Conservation (phyloP, 2,329 filamentous ascomycete species). For the Elsinoe fawcettii region DNA sequence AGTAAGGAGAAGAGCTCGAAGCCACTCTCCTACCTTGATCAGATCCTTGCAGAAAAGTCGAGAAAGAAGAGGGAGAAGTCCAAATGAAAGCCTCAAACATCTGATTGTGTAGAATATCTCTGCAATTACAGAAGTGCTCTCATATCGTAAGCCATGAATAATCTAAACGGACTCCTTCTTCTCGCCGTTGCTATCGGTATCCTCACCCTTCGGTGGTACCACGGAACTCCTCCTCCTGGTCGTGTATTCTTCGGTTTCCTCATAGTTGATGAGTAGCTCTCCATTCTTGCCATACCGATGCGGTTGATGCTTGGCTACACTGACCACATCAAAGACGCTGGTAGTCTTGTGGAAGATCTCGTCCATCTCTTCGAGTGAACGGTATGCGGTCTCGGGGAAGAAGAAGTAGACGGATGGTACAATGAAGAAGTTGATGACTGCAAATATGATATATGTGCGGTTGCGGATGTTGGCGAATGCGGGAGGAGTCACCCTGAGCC, state of each 20-base stretch:
- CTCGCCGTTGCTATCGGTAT: conserved; percentile 7
- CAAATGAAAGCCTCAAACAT: not conserved
- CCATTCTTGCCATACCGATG: conserved; percentile 53
- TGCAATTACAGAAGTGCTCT: not conserved
- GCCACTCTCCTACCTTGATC: conserved; percentile 46
- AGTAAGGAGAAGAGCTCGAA: conserved; percentile 22
- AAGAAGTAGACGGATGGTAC: conserved; percentile 38
- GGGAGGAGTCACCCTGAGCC: conserved; percentile 40
- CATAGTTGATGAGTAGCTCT: conserved; percentile 48
- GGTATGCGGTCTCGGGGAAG: conserved; percentile 18
- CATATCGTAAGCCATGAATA: not conserved
- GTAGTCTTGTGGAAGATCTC: conserved; percentile 18
- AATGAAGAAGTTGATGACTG: conserved; percentile 53
- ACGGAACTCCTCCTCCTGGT: not conserved
- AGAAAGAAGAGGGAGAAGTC: conserved; percentile 44
- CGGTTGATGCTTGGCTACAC: conserved; percentile 42
- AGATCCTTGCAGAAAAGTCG: conserved; percentile 42
- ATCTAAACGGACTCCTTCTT: conserved; percentile 1
- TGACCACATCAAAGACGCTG: conserved; percentile 30
- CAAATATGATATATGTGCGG: conserved; percentile 57
- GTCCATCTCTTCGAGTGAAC: conserved; percentile 19
- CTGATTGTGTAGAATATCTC: not conserved
- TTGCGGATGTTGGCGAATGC: conserved; percentile 50
- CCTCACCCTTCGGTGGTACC: not conserved
- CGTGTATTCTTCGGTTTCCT: conserved; percentile 24